Evolutionary conservation across 2,329 filamentous ascomycete species (phyloP).

Genomic region (Claviceps quebecensis): DNA sequence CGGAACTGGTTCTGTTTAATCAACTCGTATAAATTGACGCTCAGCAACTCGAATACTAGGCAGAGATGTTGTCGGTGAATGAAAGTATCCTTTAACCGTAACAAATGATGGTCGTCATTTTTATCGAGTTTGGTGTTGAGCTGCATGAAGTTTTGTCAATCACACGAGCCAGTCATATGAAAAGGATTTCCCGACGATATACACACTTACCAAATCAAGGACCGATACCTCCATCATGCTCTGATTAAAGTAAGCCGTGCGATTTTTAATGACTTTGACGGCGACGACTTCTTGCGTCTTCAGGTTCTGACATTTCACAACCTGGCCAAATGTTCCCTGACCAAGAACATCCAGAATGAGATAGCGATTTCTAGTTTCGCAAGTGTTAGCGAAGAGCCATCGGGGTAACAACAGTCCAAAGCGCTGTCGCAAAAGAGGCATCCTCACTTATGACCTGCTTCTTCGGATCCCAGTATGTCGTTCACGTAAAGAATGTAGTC

Average conservation of each 20-base stretch:
- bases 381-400: not conserved
- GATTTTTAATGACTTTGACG: conserved; percentile 98
- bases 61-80: conserved; percentile 96
- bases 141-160: conserved; percentile 30
- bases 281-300: conserved; percentile 98
- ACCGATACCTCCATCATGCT: conserved; percentile 99
- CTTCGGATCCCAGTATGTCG: conserved; percentile 93
- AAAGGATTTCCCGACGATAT: too few species aligned
- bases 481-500: conserved; percentile 99
- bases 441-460: conserved; percentile 89
- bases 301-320: conserved; percentile 96
- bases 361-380: conserved; percentile 64
- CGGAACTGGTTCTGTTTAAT: conserved; percentile 99
- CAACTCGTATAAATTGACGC: conserved; percentile 93
- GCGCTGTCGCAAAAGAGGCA: conserved; percentile 1
- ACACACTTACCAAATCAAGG: conserved; percentile 61
- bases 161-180: not conserved
- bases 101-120: conserved; percentile 92
- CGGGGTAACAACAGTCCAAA: too few species aligned
- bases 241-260: conserved; percentile 98
- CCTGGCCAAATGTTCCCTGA: conserved; percentile 95
- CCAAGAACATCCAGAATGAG: conserved; percentile 93
- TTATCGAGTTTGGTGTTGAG: conserved; percentile 98
- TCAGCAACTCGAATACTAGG: conserved; percentile 88
- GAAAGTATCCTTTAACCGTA: conserved; percentile 93